Evolutionary conservation across 1,284 basidiomycete species (phyloP), one percentile per base, ranked within the genome.

Genomic region (Cerioporus squamosus): DNA sequence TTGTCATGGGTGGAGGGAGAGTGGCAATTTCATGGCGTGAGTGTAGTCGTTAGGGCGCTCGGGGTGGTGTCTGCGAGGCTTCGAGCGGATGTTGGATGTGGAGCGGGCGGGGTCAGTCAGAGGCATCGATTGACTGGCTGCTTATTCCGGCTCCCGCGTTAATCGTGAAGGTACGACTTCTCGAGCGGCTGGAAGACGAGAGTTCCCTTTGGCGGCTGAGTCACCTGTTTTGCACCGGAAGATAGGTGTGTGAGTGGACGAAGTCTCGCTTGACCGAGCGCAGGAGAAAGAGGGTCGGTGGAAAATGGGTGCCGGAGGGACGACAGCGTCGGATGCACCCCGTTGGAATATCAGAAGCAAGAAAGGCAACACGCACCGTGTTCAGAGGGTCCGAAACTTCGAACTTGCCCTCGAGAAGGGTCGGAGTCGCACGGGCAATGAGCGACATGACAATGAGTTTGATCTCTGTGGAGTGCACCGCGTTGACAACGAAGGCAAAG

Each of bases 391-490:
- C 75, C 6, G 72, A 60, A 15, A 77, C 67, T 42, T 64, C 64
- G 65, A 74, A 77, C 38, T 62, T 64, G 53, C 69, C 67, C 36
- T 71, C 72, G 14, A 71, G 68, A 9, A 77, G 66, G 20, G 62
- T 60, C 17, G 74, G 73, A n/a, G 70, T 72, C 14, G 72, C 63
- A 17, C 68, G 67, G 14, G 64, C 63, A 31, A 76, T 67, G 17
- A 77, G 61, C n/a, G 69, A 69, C 55, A 71, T 62, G 7, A 75
- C 67, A 24, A 75, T 72, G 60, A 77, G 70, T 55, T 77, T 77
- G 62, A 77, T 76, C 61, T 77, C 75, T 74, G 56, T 31, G 22
- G 17, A 26, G 18, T 20, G 26, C 33, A 24, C 24, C 24, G 26
- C 9, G 18, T 20, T n/a, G 24, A 6, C 7, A 12, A 39, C 31